phyloP scores from a whole-genome alignment of 1,284 basidiomycete genomes.

The Volvariella surrecta region DNA sequence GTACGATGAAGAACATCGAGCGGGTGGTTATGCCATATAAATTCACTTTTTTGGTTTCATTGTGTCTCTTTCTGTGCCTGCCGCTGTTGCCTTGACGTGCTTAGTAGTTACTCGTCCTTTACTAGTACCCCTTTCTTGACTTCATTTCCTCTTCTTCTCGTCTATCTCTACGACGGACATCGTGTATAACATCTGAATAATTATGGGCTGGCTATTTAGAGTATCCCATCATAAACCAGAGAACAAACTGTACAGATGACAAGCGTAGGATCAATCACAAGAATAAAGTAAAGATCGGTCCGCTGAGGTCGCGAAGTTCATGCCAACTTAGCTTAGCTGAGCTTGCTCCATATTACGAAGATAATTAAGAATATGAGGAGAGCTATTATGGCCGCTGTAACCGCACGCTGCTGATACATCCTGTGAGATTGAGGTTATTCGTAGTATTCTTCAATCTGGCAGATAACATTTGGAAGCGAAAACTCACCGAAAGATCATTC shows the following conservation, averaged over 20 bases:
- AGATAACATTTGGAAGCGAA: conserved; percentile 9
- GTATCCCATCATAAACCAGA: too few species aligned
- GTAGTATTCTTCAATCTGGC: conserved; percentile 30
- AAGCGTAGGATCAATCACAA: too few species aligned
- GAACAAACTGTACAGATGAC: too few species aligned
- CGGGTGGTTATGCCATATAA: conserved; percentile 23
- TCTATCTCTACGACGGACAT: conserved; percentile 6
- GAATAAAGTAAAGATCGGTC: too few species aligned
- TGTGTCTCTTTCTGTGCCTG: too few species aligned
- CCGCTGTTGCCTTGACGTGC: too few species aligned
- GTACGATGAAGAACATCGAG: conserved; percentile 22
- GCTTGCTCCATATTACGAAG: conserved; percentile 67
- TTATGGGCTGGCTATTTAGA: background rate
- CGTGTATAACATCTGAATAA: conserved; percentile 17
- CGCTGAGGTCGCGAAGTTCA: too few species aligned
- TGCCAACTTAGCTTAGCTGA: conserved; percentile 27
- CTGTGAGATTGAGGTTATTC: conserved; percentile 27
- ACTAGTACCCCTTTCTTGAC: too few species aligned
- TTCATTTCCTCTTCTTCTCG: too few species aligned
- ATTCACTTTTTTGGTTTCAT: conserved; percentile 9
- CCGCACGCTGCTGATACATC: conserved; percentile 75
- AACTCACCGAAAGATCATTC: conserved; percentile 68
- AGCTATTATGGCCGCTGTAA: conserved; percentile 61
- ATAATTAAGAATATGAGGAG: conserved; percentile 64
- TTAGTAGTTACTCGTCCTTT: too few species aligned